A percentile compares a stretch with the other conserved stretches of the same genome.
Conservation (phyloP, 352 stramenopile genomes). For the Phytopythium aichiense region DNA sequence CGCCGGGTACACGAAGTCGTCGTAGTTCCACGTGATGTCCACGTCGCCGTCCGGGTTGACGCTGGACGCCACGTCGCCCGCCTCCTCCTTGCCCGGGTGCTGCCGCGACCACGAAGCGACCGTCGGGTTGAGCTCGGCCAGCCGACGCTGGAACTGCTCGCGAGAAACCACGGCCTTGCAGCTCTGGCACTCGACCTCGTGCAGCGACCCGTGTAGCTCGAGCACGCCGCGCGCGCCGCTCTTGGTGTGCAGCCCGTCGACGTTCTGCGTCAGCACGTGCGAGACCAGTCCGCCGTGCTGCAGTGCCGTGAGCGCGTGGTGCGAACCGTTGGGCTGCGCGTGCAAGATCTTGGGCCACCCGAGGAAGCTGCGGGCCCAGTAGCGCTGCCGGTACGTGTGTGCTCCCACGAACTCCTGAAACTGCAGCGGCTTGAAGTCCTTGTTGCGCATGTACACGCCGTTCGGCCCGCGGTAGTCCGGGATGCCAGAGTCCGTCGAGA, state of each 20-base stretch:
- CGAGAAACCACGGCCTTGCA: constrained; percentile 69
- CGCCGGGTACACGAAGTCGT: constrained; percentile 74
- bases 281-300: constrained; percentile 40
- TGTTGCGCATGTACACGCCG: constrained; percentile 93
- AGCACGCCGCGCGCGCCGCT: constrained; percentile 88
- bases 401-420: constrained; percentile 90
- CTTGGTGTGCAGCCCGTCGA: constrained; percentile 94
- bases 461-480: constrained; percentile 95
- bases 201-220: constrained; percentile 92
- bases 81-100: constrained; percentile 25
- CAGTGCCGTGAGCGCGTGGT: constrained; percentile 85
- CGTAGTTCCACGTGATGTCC: constrained; percentile 81
- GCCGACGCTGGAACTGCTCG: constrained; percentile 82
- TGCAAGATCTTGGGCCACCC: constrained; percentile 82
- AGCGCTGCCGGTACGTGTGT: constrained; percentile 84
- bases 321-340: constrained; percentile 85
- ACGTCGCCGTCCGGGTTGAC: constrained; percentile 94
- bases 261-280: constrained; percentile 95
- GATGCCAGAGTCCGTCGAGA: constrained; percentile 96
- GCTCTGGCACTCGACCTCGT: constrained; percentile 82
- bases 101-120: constrained; percentile 35
- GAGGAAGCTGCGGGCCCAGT: constrained; percentile 92
- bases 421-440: constrained; percentile 94
- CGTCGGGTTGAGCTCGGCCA: constrained; percentile 80
- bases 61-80: constrained; percentile 68